phyloP scores from a whole-genome alignment of 768 basidiomycete genomes.

The Pluteus cervinus region DNA sequence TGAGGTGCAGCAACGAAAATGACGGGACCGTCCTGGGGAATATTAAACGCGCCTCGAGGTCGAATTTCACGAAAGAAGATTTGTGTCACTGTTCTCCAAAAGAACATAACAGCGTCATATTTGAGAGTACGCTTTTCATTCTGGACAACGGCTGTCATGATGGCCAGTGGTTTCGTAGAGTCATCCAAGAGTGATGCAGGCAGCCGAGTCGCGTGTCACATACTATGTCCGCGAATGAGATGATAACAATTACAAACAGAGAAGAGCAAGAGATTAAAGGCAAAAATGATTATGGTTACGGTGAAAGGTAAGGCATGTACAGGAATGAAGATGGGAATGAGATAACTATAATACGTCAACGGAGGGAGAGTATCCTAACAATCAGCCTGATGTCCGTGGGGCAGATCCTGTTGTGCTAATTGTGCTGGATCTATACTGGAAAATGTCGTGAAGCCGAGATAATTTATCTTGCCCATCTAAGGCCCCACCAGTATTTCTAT shows the following conservation, averaged over 20 bases:
- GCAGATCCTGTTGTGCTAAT: constrained; percentile 29
- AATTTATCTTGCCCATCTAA: constrained; percentile 55
- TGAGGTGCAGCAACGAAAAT: constrained; percentile 94
- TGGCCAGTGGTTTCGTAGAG: too few relatives aligned
- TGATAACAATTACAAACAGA: too few relatives aligned
- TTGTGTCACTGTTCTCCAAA: constrained; percentile 83
- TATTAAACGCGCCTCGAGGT: constrained; percentile 90
- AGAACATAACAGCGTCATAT: constrained; percentile 75
- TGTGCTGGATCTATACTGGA: constrained; percentile 76
- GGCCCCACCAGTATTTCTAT: constrained; percentile 16
- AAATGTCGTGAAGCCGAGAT: constrained; percentile 72
- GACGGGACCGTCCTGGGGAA: constrained; percentile 84
- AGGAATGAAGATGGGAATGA: too few relatives aligned
- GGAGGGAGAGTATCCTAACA: not conserved
- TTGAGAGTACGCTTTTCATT: constrained; percentile 19
- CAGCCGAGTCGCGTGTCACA: too few relatives aligned
- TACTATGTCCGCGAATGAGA: too few relatives aligned
- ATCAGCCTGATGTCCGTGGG: constrained; percentile 20
- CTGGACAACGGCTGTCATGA: constrained; percentile 15
- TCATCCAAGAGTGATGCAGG: too few relatives aligned
- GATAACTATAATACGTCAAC: too few relatives aligned
- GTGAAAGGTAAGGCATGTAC: too few relatives aligned
- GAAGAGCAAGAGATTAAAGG: too few relatives aligned
- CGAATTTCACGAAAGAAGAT: constrained; percentile 97
- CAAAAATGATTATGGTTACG: too few relatives aligned